Percentiles rank a stretch among this genome's conserved stretches.
These are phyloP conservation scores for Penicillium simplicissimum DNA, from an alignment of 495 filamentous ascomycete species.

Conservation along the genomic window DNA sequence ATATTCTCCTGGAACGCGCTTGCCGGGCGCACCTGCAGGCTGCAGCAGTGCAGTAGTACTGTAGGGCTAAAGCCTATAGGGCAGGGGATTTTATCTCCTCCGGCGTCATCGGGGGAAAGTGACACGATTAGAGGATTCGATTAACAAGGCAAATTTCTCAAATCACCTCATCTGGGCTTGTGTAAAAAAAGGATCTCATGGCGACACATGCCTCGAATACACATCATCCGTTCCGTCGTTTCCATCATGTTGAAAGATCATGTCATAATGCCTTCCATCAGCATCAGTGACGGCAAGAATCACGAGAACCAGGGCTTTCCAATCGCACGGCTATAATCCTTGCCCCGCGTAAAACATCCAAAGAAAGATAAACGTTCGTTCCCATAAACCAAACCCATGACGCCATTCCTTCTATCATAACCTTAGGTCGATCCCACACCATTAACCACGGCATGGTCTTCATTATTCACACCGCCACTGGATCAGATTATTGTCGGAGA, in stretches of 20 bases:
- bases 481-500: background rate
- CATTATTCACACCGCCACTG: background rate
- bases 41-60: too few relatives aligned
- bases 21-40: background rate
- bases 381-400: background rate
- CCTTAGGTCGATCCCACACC: background rate
- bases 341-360: background rate
- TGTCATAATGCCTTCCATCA: background rate
- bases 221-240: background rate
- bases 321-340: too few relatives aligned
- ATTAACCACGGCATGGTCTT: background rate
- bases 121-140: background rate
- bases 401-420: background rate
- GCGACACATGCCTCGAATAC: background rate
- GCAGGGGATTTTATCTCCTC: background rate
- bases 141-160: background rate
- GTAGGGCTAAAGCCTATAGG: background rate
- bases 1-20: background rate
- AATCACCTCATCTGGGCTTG: background rate
- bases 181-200: background rate
- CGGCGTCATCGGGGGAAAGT: conserved; percentile 2
- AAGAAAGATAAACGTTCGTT: background rate
- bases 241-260: background rate
- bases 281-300: background rate
- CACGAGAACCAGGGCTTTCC: too few relatives aligned